A percentile compares a stretch with the other conserved stretches of the same genome.
These are phyloP conservation scores for Plasmodium billcollinsi DNA, from an alignment of 169 alveolate species.

Conservation along the genomic window DNA sequence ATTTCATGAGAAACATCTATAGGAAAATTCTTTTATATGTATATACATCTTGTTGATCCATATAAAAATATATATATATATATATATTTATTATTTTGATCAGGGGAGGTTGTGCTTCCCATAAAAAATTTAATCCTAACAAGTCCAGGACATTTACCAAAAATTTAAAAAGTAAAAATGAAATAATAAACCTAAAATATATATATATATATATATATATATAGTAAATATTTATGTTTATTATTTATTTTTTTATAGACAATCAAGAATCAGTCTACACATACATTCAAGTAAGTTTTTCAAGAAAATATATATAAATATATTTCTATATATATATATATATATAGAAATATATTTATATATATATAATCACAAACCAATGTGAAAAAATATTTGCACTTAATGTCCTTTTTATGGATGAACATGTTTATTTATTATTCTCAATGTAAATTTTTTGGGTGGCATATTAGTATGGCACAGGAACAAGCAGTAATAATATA, in stretches of 20 bases:
- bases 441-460: too few species aligned
- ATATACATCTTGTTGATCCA: too few species aligned
- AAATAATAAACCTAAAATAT: neutral
- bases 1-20: too few species aligned
- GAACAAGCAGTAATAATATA: slow-evolving; percentile 47
- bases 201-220: too few species aligned
- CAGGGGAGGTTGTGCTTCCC: slow-evolving; percentile 91
- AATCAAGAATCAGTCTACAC: slow-evolving; percentile 64
- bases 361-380: neutral
- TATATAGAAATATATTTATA: neutral
- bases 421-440: too few species aligned
- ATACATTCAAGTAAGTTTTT: slow-evolving; percentile 38
- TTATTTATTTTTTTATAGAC: slow-evolving; percentile 16
- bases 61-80: neutral
- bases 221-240: neutral
- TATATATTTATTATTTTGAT: neutral
- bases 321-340: neutral
- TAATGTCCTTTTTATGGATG: neutral
- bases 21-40: too few species aligned
- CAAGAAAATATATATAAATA: neutral
- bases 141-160: slow-evolving; percentile 83
- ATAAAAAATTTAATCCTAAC: slow-evolving; percentile 87
- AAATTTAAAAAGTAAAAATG: slow-evolving; percentile 46
- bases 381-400: neutral
- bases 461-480: slow-evolving; percentile 52